These are phyloP conservation scores for Suillus placidus DNA, from an alignment of 768 basidiomycete genomes.

Conservation along the genomic window DNA sequence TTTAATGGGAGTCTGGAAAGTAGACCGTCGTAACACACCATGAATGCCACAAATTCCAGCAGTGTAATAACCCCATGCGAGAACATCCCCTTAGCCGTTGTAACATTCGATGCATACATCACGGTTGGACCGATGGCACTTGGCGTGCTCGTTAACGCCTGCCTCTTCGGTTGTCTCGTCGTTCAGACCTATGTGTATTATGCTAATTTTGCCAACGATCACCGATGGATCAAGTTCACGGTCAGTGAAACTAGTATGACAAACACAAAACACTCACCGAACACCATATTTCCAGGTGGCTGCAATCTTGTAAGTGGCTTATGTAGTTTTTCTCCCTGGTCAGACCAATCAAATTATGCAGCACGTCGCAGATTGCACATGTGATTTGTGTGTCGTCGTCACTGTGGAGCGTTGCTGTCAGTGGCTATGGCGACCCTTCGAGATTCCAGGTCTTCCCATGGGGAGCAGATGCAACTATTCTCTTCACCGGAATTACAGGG, in stretches of 20 bases:
- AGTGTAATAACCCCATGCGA: background rate
- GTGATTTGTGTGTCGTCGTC: background rate
- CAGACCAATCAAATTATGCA: background rate
- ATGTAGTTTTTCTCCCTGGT: background rate
- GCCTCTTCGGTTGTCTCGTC: conserved; percentile 27
- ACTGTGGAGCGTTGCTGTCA: background rate
- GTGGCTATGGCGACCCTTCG: background rate
- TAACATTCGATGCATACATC: background rate
- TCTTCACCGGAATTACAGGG: background rate
- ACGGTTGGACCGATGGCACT: conserved; percentile 28
- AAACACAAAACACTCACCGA: background rate
- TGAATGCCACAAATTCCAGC: background rate
- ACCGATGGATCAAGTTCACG: conserved; percentile 19
- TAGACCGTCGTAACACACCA: background rate
- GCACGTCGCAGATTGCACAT: background rate
- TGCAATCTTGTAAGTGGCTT: conserved; percentile 4
- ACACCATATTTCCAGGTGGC: background rate
- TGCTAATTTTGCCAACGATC: conserved; percentile 20
- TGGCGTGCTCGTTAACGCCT: conserved; percentile 25
- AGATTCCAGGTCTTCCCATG: background rate
- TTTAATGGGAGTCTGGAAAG: background rate
- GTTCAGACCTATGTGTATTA: conserved; percentile 31
- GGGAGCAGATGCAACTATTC: background rate
- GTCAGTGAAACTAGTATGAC: conserved; percentile 17
- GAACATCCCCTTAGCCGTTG: background rate